phyloP scores from a whole-genome alignment of 2,329 filamentous ascomycete species.

The Raffaelea albimanens region DNA sequence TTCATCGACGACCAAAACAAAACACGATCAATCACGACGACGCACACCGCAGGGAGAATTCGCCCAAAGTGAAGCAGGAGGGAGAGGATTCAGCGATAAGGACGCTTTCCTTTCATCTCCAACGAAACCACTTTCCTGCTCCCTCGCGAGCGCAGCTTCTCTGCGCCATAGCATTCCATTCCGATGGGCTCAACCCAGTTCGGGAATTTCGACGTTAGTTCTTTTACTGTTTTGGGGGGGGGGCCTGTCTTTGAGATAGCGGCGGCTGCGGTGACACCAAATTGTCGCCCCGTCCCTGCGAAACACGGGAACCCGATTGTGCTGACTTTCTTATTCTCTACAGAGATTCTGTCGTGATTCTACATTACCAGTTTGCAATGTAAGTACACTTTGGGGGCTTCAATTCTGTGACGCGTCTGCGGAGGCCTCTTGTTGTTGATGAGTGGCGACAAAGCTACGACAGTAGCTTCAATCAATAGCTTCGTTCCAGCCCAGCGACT shows the following conservation, averaged over 20 bases:
- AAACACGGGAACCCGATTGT: not conserved
- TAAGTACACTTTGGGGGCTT: constrained; percentile 38
- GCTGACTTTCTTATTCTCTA: not conserved
- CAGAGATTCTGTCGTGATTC: constrained; percentile 79
- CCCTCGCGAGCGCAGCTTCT: constrained; percentile 1
- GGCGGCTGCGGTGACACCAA: too few relatives aligned
- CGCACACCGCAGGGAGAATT: not conserved
- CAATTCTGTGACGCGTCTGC: constrained; percentile 14
- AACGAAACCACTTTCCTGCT: not conserved
- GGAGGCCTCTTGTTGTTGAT: not conserved
- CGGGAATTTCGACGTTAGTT: constrained; percentile 49
- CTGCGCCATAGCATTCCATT: constrained; percentile 9
- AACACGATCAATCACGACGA: not conserved
- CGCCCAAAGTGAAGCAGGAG: not conserved
- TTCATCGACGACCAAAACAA: not conserved
- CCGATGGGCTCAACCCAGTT: constrained; percentile 53
- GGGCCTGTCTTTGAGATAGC: constrained; percentile 3
- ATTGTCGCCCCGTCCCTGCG: not conserved
- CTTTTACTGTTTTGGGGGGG: not conserved
- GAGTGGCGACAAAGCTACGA: too few relatives aligned
- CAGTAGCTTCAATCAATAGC: too few relatives aligned
- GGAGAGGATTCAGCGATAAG: not conserved
- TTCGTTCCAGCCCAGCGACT: too few relatives aligned
- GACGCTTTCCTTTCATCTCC: not conserved
- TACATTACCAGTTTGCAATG: constrained; percentile 76